These are phyloP conservation scores for Neoascochyta sp. DNA, from an alignment of 2,329 filamentous ascomycete genomes.

Conservation along the genomic window DNA sequence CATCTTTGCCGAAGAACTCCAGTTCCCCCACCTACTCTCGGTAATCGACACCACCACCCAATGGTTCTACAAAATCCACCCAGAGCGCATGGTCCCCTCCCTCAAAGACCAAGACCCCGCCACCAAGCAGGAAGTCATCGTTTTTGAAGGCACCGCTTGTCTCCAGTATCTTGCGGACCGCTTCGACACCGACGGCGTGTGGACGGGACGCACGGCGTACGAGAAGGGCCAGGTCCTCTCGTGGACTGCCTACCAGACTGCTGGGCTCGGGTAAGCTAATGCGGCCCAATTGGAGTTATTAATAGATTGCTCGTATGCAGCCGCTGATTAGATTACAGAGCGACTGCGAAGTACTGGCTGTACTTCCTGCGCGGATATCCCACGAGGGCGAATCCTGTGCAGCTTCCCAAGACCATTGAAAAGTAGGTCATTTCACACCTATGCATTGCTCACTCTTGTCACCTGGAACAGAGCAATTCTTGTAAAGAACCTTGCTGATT, in stretches of 20 bases:
- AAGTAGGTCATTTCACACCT: constrained; percentile 15
- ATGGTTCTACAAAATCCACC: constrained; percentile 37
- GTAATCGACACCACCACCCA: constrained; percentile 35
- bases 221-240: constrained; percentile 28
- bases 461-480: too few species aligned
- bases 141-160: constrained; percentile 41
- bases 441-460: too few species aligned
- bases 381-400: constrained; percentile 16
- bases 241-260: constrained; percentile 40
- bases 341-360: constrained; percentile 38
- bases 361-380: constrained; percentile 19
- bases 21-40: constrained; percentile 29
- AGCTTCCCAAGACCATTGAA: constrained; percentile 14
- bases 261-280: constrained; percentile 34
- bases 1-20: constrained; percentile 37
- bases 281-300: background rate
- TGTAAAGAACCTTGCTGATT: too few species aligned
- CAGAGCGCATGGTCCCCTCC: constrained; percentile 37
- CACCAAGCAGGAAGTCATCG: constrained; percentile 25
- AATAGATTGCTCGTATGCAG: background rate
- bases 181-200: constrained; percentile 34
- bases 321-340: constrained; percentile 1
- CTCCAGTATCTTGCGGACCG: constrained; percentile 37
- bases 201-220: constrained; percentile 28
- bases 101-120: constrained; percentile 31